Base-by-base conservation (phyloP, 768 basidiomycete species). In the Serendipita sp. region DNA sequence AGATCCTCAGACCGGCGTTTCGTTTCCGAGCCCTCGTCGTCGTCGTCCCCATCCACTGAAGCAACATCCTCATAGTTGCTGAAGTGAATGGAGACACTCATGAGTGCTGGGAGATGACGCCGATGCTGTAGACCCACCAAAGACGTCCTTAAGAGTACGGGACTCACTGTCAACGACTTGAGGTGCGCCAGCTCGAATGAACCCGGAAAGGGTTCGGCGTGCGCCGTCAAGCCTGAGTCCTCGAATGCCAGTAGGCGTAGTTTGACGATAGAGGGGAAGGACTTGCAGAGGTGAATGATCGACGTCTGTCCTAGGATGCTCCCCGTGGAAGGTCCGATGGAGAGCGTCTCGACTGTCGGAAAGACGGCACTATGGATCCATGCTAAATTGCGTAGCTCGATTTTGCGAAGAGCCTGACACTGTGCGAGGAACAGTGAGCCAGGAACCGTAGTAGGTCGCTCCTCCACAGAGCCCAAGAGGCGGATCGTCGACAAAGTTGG, bases 51-150 rank as follows among this genome's bases (percentile, higher is more conserved):
- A 33, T 60, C 55, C 29, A 60, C 29, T 18, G 48, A 31, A 18
- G 48, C 48, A 50, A 18, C 55, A 1, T 60, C 55, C 29, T 36
- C 27, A 10, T n/a, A 27, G n/a, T 36, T 31, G 34, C 55, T 31
- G n/a, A 60, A 60, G 55, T 37, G 55, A n/a, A 60, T 31, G 55
- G 55, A 60, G 55, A 60, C 55, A 27, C 55, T 60, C 55, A 60
- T 60, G 55, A 60, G 55, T 60, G 55, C 55, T 60, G 55, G 55
- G 55, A 60, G 55, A 36, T 33, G 29, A 27, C 27, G 55, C 36
- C 55, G 55, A 27, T 31, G 29, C 55, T 60, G 29, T 33, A 60
- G 36, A 27, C 55, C 55, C 33, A 27, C 27, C 55, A 60, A 37
- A 60, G 55, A 60, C 27, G 55, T 60, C 16, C 29, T 4, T n/a